A percentile compares a stretch with the other conserved stretches of the same genome.
phyloP scores from a whole-genome alignment of 1,284 basidiomycete genomes.

The Irpex lacteus region DNA sequence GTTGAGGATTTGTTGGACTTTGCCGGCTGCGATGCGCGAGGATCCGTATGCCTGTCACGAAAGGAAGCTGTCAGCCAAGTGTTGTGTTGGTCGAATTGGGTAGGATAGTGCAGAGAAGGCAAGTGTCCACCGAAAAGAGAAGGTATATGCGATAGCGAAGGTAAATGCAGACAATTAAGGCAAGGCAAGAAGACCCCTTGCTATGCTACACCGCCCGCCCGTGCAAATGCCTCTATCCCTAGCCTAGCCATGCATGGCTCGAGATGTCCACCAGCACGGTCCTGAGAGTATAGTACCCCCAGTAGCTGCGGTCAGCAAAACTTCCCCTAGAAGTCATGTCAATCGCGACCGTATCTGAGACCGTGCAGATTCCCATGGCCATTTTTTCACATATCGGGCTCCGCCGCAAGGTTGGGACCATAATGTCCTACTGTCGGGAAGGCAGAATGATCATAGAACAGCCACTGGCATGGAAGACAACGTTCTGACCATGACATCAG shows the following conservation, averaged over 20 bases:
- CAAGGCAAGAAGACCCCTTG: neutral
- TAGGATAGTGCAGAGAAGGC: too few relatives aligned
- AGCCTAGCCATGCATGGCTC: neutral
- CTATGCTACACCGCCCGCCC: neutral
- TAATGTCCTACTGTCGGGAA: neutral
- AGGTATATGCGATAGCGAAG: neutral
- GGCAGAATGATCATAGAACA: neutral
- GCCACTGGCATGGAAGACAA: neutral
- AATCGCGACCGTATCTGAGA: neutral
- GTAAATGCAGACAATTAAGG: neutral
- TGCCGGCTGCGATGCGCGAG: conserved; percentile 73
- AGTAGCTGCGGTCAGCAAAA: neutral
- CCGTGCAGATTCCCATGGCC: neutral
- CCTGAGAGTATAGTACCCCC: neutral
- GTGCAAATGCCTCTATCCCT: neutral
- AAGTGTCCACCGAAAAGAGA: too few relatives aligned
- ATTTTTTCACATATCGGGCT: neutral
- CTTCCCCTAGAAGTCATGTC: neutral
- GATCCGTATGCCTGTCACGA: conserved; percentile 66
- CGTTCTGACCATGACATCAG: too few relatives aligned
- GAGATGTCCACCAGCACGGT: neutral
- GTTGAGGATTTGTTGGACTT: conserved; percentile 72
- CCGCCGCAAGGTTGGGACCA: neutral
- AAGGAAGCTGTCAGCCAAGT: neutral
- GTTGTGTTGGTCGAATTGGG: too few relatives aligned